These are phyloP conservation scores for Phytomonas serpens DNA, from an alignment of 208 protist genomes.

Conservation along the genomic window DNA sequence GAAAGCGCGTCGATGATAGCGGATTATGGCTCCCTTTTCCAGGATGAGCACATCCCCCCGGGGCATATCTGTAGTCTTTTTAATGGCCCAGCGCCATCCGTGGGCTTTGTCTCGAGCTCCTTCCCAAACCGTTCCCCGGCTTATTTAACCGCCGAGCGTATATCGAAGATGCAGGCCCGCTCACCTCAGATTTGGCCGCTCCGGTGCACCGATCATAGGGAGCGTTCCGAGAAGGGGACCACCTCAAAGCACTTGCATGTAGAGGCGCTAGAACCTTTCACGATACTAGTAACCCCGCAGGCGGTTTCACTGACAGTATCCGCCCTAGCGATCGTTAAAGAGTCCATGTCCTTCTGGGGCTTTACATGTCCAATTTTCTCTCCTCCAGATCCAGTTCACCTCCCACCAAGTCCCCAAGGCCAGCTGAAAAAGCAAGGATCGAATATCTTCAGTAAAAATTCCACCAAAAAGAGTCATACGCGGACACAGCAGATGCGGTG, in stretches of 20 bases:
- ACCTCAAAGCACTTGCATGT: constrained; percentile 78
- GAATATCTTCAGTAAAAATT: constrained; percentile 6
- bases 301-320: constrained; percentile 19
- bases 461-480: constrained; percentile 38
- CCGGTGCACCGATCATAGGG: constrained; percentile 56
- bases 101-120: neutral
- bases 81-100: neutral
- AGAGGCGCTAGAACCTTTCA: constrained; percentile 48
- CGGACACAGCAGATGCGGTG: constrained; percentile 75
- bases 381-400: neutral
- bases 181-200: constrained; percentile 24
- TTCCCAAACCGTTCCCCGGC: neutral
- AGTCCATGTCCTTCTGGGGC: neutral
- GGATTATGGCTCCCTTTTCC: neutral
- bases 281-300: constrained; percentile 44
- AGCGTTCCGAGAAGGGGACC: constrained; percentile 43
- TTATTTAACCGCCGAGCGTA: neutral
- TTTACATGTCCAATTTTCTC: constrained; percentile 9
- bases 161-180: neutral
- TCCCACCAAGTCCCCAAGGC: neutral
- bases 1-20: neutral
- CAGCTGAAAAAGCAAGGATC: neutral
- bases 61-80: neutral
- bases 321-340: constrained; percentile 11
- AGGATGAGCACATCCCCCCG: neutral